Conservation (phyloP, 768 basidiomycete species). For the Lactarius vividus region DNA sequence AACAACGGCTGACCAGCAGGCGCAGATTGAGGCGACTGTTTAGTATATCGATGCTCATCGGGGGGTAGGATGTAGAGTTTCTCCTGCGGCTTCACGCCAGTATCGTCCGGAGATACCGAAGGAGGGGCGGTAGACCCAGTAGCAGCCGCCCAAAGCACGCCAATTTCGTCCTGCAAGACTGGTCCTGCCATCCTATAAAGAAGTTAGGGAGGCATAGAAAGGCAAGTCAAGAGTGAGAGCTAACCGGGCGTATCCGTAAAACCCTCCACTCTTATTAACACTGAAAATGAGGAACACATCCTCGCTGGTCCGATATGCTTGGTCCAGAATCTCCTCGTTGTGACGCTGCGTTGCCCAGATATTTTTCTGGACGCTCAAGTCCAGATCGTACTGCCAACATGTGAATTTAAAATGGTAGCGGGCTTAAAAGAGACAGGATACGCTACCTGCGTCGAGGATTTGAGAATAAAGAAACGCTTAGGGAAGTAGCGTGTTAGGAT, state of each 20-base stretch:
- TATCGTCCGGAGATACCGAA: slow-evolving; percentile 10
- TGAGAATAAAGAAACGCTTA: slow-evolving; percentile 88
- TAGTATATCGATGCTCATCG: slow-evolving; percentile 39
- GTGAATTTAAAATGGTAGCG: not conserved
- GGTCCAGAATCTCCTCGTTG: slow-evolving; percentile 88
- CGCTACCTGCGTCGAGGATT: slow-evolving; percentile 76
- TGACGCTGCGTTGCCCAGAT: slow-evolving; percentile 93
- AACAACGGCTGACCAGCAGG: slow-evolving; percentile 33
- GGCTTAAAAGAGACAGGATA: not conserved
- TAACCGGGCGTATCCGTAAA: slow-evolving; percentile 88
- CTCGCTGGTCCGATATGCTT: slow-evolving; percentile 86
- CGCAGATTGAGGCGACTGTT: slow-evolving; percentile 42
- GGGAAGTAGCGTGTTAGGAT: slow-evolving; percentile 76
- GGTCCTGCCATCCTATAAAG: slow-evolving; percentile 64
- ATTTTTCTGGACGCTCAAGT: slow-evolving; percentile 73
- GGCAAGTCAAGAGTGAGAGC: slow-evolving; percentile 26
- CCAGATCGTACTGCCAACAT: slow-evolving; percentile 60
- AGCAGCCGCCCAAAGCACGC: slow-evolving; percentile 53
- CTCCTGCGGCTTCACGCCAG: not conserved
- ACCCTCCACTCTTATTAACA: slow-evolving; percentile 92
- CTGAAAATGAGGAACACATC: slow-evolving; percentile 90
- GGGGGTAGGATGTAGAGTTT: slow-evolving; percentile 36
- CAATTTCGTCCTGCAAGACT: slow-evolving; percentile 49
- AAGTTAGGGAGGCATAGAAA: slow-evolving; percentile 7
- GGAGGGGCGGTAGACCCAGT: not conserved